phyloP scores from a whole-genome alignment of 2,329 filamentous ascomycete genomes.

The Fusarium beomiforme region DNA sequence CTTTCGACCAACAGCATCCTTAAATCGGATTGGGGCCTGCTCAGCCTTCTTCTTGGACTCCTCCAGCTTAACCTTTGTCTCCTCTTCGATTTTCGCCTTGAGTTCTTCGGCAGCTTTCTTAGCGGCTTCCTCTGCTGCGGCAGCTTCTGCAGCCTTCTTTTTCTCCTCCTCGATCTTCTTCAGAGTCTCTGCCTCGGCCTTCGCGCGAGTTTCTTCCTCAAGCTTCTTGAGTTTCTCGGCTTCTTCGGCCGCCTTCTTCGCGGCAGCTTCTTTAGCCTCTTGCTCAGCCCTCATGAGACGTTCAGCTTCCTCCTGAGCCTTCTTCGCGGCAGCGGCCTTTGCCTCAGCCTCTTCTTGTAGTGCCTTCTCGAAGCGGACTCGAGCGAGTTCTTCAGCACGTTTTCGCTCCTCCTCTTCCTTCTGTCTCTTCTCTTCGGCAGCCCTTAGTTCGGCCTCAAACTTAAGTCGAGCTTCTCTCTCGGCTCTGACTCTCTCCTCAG shows the following conservation, averaged over 20 bases:
- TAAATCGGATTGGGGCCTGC: slow-evolving; percentile 85
- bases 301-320: slow-evolving; percentile 56
- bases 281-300: slow-evolving; percentile 51
- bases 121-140: slow-evolving; percentile 60
- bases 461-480: slow-evolving; percentile 51
- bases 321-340: slow-evolving; percentile 54
- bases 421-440: slow-evolving; percentile 56
- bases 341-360: slow-evolving; percentile 55
- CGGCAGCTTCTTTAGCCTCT: slow-evolving; percentile 54
- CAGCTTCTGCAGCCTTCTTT: slow-evolving; percentile 50
- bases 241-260: slow-evolving; percentile 50
- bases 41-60: slow-evolving; percentile 64
- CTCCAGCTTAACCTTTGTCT: slow-evolving; percentile 60
- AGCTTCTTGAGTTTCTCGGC: slow-evolving; percentile 56
- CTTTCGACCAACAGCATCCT: slow-evolving; percentile 89
- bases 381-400: slow-evolving; percentile 60
- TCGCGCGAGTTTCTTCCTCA: slow-evolving; percentile 53
- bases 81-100: slow-evolving; percentile 66
- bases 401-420: slow-evolving; percentile 52
- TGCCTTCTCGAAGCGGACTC: slow-evolving; percentile 53
- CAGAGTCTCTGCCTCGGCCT: slow-evolving; percentile 50
- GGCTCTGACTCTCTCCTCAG: slow-evolving; percentile 56
- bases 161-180: slow-evolving; percentile 56
- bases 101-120: slow-evolving; percentile 68
- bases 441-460: slow-evolving; percentile 54